Base-by-base conservation (phyloP, 2,329 filamentous ascomycete genomes). In the Chaetomium sp. region DNA sequence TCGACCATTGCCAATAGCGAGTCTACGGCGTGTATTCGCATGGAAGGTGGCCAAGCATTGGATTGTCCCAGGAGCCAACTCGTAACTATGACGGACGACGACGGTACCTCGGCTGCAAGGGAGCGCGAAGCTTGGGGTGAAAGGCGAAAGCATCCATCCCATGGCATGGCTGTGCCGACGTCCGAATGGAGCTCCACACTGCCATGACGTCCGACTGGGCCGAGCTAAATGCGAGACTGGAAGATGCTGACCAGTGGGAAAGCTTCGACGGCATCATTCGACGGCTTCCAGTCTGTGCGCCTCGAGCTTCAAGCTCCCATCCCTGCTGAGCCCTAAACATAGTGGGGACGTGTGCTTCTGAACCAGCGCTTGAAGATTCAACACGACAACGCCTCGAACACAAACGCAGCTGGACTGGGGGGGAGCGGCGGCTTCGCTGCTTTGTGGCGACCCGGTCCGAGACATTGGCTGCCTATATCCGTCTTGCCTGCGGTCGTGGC, bases 201-300 rank as follows among this genome's bases (percentile, higher is more conserved):
- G 12, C 27, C 49, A 54, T 59, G 55, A 60, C 56, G 50, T 64
- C 50, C 49, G 55, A 29, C 31, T 59, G 35, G n/a, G 47, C 27
- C 49, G 56, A 59, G 21, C 25, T n/a, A 25, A n/a, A 29, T 9
- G 23, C 13, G 38, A 47, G 45, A 21, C 45, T 9, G 50, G 50
- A 8, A 29, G 35, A 21, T 1, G 50, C 7, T 33, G 27, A 56
- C 33, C 31, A 63, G 8, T 53, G 42, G 31, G 25, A 54, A 33
- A 55, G 51, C 60, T 68, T 66, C 61, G 58, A 68, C n/a, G 25
- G 61, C 31, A 62, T 68, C 63, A 19, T 62, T 66, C 58, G 51
- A 63, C 12, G 23, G 65, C 65, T 67, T 68, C 66, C 10, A 64
- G 66, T 61, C 66, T 59, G 64, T 66, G 66, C 57, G 56, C 53